Base-by-base conservation (phyloP, 2,329 filamentous ascomycete species). In the Colletotrichum graminicola region DNA sequence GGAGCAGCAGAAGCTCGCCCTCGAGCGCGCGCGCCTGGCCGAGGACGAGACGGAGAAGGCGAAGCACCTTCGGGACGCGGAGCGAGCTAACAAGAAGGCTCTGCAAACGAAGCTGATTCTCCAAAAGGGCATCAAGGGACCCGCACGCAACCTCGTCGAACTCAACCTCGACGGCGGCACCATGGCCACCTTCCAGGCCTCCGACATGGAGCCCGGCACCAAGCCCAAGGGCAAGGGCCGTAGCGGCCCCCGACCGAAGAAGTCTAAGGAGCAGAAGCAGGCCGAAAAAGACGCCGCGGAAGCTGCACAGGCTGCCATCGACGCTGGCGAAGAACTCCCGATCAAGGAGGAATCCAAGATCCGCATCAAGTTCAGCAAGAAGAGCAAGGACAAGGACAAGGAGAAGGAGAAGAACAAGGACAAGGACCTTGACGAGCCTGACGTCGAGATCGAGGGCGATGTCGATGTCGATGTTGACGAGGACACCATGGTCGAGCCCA, bases 81-180 rank as follows among this genome's bases (percentile, higher is more conserved):
- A 97, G 77, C 92, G 95, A 68, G 94, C 94, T 18, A 94, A 94
- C 77, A 96, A 97, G 83, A 98, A 97, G 85, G 95, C 94, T 11
- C 93, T 94, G 79, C 93, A 95, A 74, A 98, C 95, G 23, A 94
- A 94, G 82, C 89, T 94, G 73, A 93, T 96, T 60, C 86, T 98
- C 57, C 93, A 96, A 75, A 94, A 94, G 78, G 94, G 94, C 62
- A 93, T 94, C 77, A 97, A 89, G 88, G 96, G 87, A 77, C 95
- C 85, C 77, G 93, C 88, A 1, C 85, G 89, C 73, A 89, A 88
- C 73, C 68, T 71, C 5, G 84, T 95, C 74, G 92, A 94, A 72
- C 90, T 93, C 49, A 94, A 95, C 80, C 86, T 95, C 69, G 94
- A 97, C 76, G 94, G 93, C 11, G 94, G 94, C 66, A 93, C 90